A percentile compares a stretch with the other conserved stretches of the same genome.
phyloP scores from a whole-genome alignment of 2,329 filamentous ascomycete species.

The Camillea tinctor region DNA sequence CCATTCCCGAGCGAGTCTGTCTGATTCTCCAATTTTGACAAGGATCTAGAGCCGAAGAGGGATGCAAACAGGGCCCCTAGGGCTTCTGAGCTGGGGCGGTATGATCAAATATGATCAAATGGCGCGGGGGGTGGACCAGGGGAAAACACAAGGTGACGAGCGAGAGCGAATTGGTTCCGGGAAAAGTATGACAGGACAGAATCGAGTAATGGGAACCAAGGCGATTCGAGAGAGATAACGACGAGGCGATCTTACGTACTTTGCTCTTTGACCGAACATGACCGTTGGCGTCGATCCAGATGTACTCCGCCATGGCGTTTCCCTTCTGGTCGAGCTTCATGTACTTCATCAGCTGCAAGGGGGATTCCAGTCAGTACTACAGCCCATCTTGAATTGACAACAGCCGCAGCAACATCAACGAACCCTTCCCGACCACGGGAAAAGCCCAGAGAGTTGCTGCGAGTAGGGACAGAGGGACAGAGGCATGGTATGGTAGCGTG shows the following conservation, averaged over 20 bases:
- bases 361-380: slow-evolving; percentile 14
- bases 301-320: slow-evolving; percentile 87
- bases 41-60: not conserved
- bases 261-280: slow-evolving; percentile 92
- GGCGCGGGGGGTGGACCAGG: slow-evolving; percentile 8
- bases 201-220: slow-evolving; percentile 28
- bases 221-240: slow-evolving; percentile 27
- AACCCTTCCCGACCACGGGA: not conserved
- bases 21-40: not conserved
- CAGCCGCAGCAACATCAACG: not conserved
- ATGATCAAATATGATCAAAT: slow-evolving; percentile 1
- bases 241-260: slow-evolving; percentile 57
- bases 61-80: not conserved
- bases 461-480: no score
- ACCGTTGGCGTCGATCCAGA: slow-evolving; percentile 88
- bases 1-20: slow-evolving; percentile 8
- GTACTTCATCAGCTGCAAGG: slow-evolving; percentile 80
- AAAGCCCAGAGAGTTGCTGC: slow-evolving; percentile 1
- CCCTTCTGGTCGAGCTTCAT: slow-evolving; percentile 87
- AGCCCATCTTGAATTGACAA: not conserved
- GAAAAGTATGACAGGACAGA: slow-evolving; percentile 17
- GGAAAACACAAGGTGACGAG: slow-evolving; percentile 3
- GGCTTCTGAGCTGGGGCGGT: not conserved
- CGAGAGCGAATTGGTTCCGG: slow-evolving; percentile 3
- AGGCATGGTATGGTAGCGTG: slow-evolving; percentile 16